phyloP scores from a whole-genome alignment of 2,329 filamentous ascomycete genomes.

The Pseudogymnoascus sp. region DNA sequence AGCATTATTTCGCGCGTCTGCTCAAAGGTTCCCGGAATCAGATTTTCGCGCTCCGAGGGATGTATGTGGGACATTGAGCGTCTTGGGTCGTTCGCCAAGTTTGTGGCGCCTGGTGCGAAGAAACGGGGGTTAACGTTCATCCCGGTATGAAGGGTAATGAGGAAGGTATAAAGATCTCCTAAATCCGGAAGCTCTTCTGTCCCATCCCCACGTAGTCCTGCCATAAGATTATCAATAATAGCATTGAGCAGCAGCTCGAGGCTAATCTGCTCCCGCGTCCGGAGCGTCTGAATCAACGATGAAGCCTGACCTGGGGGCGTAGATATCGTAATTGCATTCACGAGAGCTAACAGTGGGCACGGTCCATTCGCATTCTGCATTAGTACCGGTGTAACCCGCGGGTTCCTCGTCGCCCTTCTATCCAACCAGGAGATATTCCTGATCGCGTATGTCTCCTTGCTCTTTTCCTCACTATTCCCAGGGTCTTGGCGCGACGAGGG shows the following conservation, averaged over 20 bases:
- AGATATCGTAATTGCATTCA: constrained; percentile 84
- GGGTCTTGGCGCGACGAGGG: background rate
- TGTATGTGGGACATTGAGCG: constrained; percentile 49
- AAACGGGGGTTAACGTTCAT: constrained; percentile 98
- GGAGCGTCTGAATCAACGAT: constrained; percentile 69
- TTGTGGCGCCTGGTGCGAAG: constrained; percentile 47
- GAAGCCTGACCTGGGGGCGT: constrained; percentile 63
- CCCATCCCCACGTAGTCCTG: constrained; percentile 57
- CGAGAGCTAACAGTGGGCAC: constrained; percentile 84
- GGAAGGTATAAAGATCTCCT: constrained; percentile 77
- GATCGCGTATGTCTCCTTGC: constrained; percentile 77
- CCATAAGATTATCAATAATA: constrained; percentile 89
- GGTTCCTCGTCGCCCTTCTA: constrained; percentile 48
- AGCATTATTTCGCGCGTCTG: constrained; percentile 82
- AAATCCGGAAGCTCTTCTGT: constrained; percentile 72
- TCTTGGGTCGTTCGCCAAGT: constrained; percentile 29
- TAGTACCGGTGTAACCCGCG: constrained; percentile 76
- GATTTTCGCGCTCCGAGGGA: constrained; percentile 42
- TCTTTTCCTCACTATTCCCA: constrained; percentile 15
- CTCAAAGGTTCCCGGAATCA: constrained; percentile 70
- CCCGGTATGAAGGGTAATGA: constrained; percentile 84
- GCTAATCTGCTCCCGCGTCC: constrained; percentile 79
- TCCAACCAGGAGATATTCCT: constrained; percentile 88
- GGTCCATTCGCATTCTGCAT: constrained; percentile 93
- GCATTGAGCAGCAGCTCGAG: constrained; percentile 79